A percentile compares a stretch with the other conserved stretches of the same genome.
phyloP scores from a whole-genome alignment of 176 grass and related monocot species.

The bread wheat (Triticum aestivum) region IWGSC_CS_RefSeq_v2.1 NC_057812.1:441430074-441430573 shows the following conservation, averaged over 20 bases:
- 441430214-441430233: conserved; percentile 3
- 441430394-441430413: conserved; percentile 39
- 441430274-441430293: conserved; percentile 70
- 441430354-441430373: conserved; percentile 58
- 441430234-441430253: conserved; percentile 63
- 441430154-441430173: background rate
- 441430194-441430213: background rate
- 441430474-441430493: conserved; percentile 53
- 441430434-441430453: conserved; percentile 73
- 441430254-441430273: conserved; percentile 84
- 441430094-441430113: background rate
- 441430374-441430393: conserved; percentile 43
- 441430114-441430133: background rate
- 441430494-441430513: conserved; percentile 7
- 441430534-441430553: background rate
- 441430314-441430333: conserved; percentile 57
- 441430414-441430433: conserved; percentile 48
- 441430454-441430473: conserved; percentile 66
- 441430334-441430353: conserved; percentile 86
- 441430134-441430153: background rate
- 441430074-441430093: background rate
- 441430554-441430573: background rate
- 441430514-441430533: conserved; percentile 4
- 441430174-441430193: background rate
- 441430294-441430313: conserved; percentile 57